Percentiles rank a stretch among this genome's conserved stretches.
These are phyloP conservation scores for Erodium maritimum DNA, from an alignment of 345 rosid species.

Conservation along the genomic window DNA sequence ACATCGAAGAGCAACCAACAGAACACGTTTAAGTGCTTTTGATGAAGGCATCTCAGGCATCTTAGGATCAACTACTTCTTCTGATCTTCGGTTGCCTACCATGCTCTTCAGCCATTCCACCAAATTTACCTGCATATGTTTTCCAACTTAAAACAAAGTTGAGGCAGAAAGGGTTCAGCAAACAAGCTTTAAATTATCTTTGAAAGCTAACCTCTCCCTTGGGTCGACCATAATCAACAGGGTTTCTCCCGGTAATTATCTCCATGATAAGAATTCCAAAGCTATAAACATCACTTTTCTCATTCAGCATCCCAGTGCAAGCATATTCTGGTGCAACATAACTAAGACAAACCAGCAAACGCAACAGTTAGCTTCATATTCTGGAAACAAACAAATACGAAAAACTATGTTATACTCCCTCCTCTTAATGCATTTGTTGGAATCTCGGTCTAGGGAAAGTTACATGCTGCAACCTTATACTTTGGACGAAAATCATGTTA, in stretches of 20 bases:
- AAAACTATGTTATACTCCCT: not conserved
- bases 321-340: slow-evolving; percentile 98
- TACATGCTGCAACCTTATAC: too few species aligned
- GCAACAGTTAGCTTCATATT: slow-evolving; percentile 4
- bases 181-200: not conserved
- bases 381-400: too few species aligned
- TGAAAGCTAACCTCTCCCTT: slow-evolving; percentile 67
- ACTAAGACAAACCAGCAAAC: slow-evolving; percentile 19
- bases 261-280: slow-evolving; percentile 92
- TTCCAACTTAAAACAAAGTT: too few species aligned
- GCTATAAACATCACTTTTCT: slow-evolving; percentile 88
- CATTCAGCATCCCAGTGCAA: slow-evolving; percentile 92
- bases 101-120: slow-evolving; percentile 85
- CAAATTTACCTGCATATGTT: slow-evolving; percentile 60
- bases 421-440: not conserved
- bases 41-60: slow-evolving; percentile 71
- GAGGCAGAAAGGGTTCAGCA: not conserved
- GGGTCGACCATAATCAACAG: slow-evolving; percentile 81
- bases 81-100: slow-evolving; percentile 80
- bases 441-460: too few species aligned
- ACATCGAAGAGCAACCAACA: slow-evolving; percentile 79
- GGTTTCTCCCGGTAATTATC: slow-evolving; percentile 75
- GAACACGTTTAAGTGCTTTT: slow-evolving; percentile 75
- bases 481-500: too few species aligned
- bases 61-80: slow-evolving; percentile 86